Base-by-base conservation (phyloP, 2,329 filamentous ascomycete species). In the Furcasterigmium furcatum region DNA sequence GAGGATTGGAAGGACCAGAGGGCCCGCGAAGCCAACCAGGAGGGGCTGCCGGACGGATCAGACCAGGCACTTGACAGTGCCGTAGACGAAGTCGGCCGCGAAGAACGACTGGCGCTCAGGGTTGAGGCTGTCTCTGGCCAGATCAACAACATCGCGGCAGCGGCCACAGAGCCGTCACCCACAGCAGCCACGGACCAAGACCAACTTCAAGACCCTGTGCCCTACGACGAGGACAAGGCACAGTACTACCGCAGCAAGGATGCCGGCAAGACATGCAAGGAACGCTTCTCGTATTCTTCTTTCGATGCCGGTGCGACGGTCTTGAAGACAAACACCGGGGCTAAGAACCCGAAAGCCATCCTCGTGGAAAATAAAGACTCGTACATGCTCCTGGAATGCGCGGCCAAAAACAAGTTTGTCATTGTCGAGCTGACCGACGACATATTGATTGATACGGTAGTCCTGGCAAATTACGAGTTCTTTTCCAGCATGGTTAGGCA, bases 1-100 rank as follows among this genome's bases (percentile, higher is more conserved):
- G 94, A 97, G 62, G 92, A 97, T 58, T 99, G 94, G 94, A 97
- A 96, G 70, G 89, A 87, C 59, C 87, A 91, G 73, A 96, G 95
- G 69, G 71, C 97, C 16, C 88, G 85, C 43, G 88, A 90, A 60
- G 85, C 82, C 4, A 72, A 73, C 6, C 65, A 90, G 72, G 60
- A 42, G 3, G 4, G 16, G 12, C 16, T 16, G 18, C n/a, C 97
- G 62, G 92, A 97, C 58, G 97, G 94, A 92, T 97, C 96, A 69
- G 89, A 87, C 58, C 87, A 91, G 73, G 96, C 95, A 68, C 71
- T 96, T 16, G 85, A 82, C 4, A 72, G 73, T 6, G 64, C 89
- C 72, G 60, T 20, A 5, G 9, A 19, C 3, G 40, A 34, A 8
- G 2, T 19, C 8, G 9, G 13, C 3, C 20, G 14, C 9, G 3